These are phyloP conservation scores for Cubamyces lactineus DNA, from an alignment of 768 basidiomycete species.

Conservation along the genomic window DNA sequence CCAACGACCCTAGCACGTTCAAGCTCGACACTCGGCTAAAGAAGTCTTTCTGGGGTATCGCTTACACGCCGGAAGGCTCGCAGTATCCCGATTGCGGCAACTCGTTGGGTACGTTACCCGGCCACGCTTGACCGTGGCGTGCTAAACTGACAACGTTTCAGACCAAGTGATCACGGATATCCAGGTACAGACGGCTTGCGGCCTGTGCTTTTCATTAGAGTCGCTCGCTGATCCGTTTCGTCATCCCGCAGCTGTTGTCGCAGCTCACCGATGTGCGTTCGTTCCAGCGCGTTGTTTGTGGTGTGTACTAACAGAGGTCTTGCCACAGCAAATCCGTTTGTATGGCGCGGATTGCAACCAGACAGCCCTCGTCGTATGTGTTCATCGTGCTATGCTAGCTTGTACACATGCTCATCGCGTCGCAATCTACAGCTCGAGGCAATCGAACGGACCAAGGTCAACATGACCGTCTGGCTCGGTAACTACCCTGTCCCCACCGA, in stretches of 20 bases:
- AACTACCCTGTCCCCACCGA: conserved; percentile 70
- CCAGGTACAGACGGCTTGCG: conserved; percentile 48
- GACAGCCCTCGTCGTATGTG: conserved; percentile 68
- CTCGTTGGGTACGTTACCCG: conserved; percentile 38
- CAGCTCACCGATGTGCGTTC: conserved; percentile 68
- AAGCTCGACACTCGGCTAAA: conserved; percentile 66
- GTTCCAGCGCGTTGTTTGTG: not conserved
- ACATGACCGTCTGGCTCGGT: conserved; percentile 79
- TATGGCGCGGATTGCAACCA: conserved; percentile 92
- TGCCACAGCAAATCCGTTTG: conserved; percentile 62
- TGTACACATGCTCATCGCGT: not conserved
- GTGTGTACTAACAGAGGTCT: not conserved
- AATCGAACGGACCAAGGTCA: conserved; percentile 85
- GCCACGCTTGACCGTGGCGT: not conserved
- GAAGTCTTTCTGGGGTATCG: conserved; percentile 82
- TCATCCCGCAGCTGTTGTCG: conserved; percentile 62
- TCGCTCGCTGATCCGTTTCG: not conserved
- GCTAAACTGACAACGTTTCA: conserved; percentile 22
- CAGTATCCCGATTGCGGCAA: conserved; percentile 73
- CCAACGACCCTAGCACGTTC: conserved; percentile 80
- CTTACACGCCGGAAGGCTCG: conserved; percentile 82
- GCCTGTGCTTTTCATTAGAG: not conserved
- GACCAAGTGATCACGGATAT: conserved; percentile 69
- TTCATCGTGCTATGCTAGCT: not conserved
- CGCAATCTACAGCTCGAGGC: conserved; percentile 65